These are phyloP conservation scores for Tritrichomonas musculus DNA, from an alignment of 208 protist species.

Conservation along the genomic window DNA sequence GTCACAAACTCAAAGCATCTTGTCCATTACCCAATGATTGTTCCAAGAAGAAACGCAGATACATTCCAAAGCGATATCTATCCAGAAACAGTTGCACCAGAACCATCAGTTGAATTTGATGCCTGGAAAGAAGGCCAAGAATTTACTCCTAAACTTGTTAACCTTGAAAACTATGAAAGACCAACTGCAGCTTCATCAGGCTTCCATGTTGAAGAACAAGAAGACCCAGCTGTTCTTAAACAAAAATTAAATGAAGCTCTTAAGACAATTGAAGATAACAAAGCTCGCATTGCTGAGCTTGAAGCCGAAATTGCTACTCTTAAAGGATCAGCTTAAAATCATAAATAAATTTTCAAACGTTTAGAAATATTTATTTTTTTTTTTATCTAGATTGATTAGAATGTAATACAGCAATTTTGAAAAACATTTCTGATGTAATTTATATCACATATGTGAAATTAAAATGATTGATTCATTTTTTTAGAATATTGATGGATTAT, in stretches of 20 bases:
- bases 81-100: neutral
- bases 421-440: no score
- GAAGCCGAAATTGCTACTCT: neutral
- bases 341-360: no score
- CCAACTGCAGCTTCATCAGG: neutral
- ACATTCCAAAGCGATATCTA: constrained; percentile 32
- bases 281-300: neutral
- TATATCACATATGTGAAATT: no score
- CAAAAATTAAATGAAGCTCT: neutral
- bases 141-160: neutral
- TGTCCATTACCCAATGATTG: neutral
- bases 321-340: neutral
- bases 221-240: neutral
- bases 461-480: no score
- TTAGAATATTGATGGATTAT: no score
- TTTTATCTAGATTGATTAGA: no score
- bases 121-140: neutral
- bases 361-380: no score
- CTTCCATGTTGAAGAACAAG: neutral
- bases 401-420: no score
- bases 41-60: constrained; percentile 16
- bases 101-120: neutral
- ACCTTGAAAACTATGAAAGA: neutral
- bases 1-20: neutral
- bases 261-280: neutral